Base-by-base conservation (phyloP, 2,329 filamentous ascomycete genomes). In the Aspergillus fijiensis region DNA sequence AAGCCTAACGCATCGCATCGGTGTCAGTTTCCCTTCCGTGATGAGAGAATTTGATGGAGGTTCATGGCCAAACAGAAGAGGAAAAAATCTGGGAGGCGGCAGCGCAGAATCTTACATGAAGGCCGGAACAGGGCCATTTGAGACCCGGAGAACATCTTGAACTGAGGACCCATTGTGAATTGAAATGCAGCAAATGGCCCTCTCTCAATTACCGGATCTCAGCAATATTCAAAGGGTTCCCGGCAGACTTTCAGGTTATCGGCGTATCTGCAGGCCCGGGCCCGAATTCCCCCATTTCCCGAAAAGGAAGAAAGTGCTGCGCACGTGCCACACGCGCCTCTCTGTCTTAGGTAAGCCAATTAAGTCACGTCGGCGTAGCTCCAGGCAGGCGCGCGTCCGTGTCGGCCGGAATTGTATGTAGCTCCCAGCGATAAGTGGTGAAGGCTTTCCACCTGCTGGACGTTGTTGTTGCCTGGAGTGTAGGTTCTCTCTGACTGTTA, bases 111-210 rank as follows among this genome's bases (percentile, higher is more conserved):
- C 75, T 63, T 65, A 79, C 76, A 69, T 21, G 67, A 66, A 56
- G 74, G 71, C 60, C 75, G 70, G 12, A 73, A 55, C 47, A 72
- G 72, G 56, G 70, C 69, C 56, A 76, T 68, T 57, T 75, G 71
- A 49, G 73, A 68, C 51, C 74, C 72, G 39, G 69, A 65, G 50
- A 76, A 71, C 65, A 76, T 70, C 64, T 70, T 76, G 54, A 72
- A 67, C 62, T 73, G 69, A 58, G 70, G 67, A 59, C 68, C 72
- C 75, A 78, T 77, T 65, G 66, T 59, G 62, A 64, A 55, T 45
- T 53, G 62, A 49, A 52, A 7, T 19, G 6, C 14, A 45, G 57
- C 60, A 54, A 55, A 45, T 54, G 49, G 58, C 47, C 57, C 39
- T 48, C 25, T 4, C 39, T 33, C 49, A 42, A 35, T 45, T 57